A percentile compares a stretch with the other conserved stretches of the same genome.
Evolutionary conservation across 2,329 filamentous ascomycete genomes (phyloP).

Genomic region (Apiospora hydei): DNA sequence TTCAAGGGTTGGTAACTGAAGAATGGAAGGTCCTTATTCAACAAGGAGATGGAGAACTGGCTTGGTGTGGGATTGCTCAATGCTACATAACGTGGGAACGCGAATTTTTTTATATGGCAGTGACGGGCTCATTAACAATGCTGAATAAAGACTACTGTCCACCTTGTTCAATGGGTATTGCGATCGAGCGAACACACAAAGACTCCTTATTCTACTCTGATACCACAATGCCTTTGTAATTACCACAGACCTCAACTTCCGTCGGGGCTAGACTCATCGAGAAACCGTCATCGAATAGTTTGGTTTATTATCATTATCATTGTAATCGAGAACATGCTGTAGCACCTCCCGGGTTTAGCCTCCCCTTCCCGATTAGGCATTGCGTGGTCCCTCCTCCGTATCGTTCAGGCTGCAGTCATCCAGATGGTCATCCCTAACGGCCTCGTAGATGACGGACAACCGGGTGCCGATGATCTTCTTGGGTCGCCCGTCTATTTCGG

Average conservation of each 20-base stretch:
- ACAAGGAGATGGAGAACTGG: neutral
- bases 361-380: too few species aligned
- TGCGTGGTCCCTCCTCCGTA: neutral
- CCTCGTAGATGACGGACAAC: conserved; percentile 34
- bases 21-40: neutral
- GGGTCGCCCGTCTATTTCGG: conserved; percentile 30
- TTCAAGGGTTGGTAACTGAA: neutral
- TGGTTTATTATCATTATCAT: neutral
- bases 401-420: conserved; percentile 14
- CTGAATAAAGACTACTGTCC: neutral
- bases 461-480: conserved; percentile 35
- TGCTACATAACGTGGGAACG: neutral
- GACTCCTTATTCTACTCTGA: neutral
- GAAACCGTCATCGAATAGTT: neutral
- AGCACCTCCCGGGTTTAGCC: too few species aligned
- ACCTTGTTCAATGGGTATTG: neutral
- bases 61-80: neutral
- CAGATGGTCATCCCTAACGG: conserved; percentile 21
- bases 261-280: neutral
- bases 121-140: neutral
- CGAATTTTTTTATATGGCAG: neutral
- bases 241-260: too few species aligned
- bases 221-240: neutral
- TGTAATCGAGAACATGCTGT: neutral
- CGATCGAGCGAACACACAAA: neutral